Evolutionary conservation across 768 basidiomycete species (phyloP), one percentile per base, ranked within the genome.

Genomic region (Boletellus ananiceps): DNA sequence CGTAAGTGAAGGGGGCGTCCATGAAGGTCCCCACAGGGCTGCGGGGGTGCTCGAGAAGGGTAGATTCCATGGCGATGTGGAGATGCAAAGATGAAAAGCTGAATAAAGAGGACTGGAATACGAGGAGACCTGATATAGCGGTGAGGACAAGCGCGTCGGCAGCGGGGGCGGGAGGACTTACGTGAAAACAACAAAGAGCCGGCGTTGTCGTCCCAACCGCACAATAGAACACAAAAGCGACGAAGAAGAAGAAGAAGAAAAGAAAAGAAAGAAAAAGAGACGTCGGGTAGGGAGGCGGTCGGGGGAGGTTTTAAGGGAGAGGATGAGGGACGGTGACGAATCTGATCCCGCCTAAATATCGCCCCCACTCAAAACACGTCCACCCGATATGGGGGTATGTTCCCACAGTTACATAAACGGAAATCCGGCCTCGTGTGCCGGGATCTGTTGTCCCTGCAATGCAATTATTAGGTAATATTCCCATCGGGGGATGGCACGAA

Each of bases 11-110:
- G 49, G 75, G 57, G 45, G 70, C 58, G 56, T 78, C 76, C 65
- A 77, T 74, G 66, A 78, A 76, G 66, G 71, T 71, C n/a, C n/a
- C n/a, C n/a, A n/a, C n/a, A 62, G 74, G 68, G 68, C 73, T 67
- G 68, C 75, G 74, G 48, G 72, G 69, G 70, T 74, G 73, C 67
- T 77, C 75, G 69, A 77, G 74, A 54, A 74, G 70, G 41, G 73
- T 75, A 40, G 72, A 72, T 57, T 79, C 78, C 75, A 78, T 75
- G 60, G 55, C 53, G 57, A 54, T 43, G 56, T 33, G 41, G 39
- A 47, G 38, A 52, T 73, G 71, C 74, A 82, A 23, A 59, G 55
- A 66, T 66, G 60, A 67, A 67, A 44, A 9, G 58, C 67, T 60
- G 64, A 61, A 66, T 61, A 65, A 64, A 60, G 41, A 58, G 50